Evolutionary conservation across 352 stramenopile species (phyloP).

Genomic region (Globisporangium nodosum): DNA sequence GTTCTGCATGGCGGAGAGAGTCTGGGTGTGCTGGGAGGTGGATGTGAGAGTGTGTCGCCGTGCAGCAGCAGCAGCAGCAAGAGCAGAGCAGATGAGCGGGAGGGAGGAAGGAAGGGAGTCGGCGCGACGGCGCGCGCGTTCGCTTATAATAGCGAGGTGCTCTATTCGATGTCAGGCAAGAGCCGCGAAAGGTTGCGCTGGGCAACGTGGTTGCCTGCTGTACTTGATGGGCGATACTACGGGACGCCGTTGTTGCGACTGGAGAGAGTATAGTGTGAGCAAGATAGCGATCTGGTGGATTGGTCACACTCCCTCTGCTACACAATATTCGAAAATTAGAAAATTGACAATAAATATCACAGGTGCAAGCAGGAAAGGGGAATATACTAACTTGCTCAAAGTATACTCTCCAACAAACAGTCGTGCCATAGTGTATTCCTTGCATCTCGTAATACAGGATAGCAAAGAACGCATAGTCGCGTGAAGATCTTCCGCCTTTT

Average conservation of each 20-base stretch:
- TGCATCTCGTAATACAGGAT: too few species aligned
- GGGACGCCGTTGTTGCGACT: not conserved
- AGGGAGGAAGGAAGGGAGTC: not conserved
- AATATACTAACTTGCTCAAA: not conserved
- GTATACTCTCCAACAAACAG: not conserved
- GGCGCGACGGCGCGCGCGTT: not conserved
- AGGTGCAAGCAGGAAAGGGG: not conserved
- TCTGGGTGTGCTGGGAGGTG: slow-evolving; percentile 12
- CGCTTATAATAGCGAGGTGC: not conserved
- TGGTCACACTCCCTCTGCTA: not conserved
- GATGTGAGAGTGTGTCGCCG: not conserved
- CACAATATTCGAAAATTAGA: not conserved
- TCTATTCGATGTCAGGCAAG: not conserved
- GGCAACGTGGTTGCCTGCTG: not conserved
- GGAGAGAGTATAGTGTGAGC: not conserved
- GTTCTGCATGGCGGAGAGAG: slow-evolving; percentile 84
- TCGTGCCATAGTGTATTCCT: too few species aligned
- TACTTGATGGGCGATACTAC: not conserved
- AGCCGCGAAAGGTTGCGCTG: not conserved
- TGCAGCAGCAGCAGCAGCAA: too few species aligned
- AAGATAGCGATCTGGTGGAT: not conserved
- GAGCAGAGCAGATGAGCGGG: not conserved
- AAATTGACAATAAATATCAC: not conserved
- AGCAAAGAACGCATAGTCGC: too few species aligned
- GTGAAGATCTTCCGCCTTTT: too few species aligned